phyloP scores from a whole-genome alignment of 2,329 filamentous ascomycete genomes.

The Westerdykella ornata region DNA sequence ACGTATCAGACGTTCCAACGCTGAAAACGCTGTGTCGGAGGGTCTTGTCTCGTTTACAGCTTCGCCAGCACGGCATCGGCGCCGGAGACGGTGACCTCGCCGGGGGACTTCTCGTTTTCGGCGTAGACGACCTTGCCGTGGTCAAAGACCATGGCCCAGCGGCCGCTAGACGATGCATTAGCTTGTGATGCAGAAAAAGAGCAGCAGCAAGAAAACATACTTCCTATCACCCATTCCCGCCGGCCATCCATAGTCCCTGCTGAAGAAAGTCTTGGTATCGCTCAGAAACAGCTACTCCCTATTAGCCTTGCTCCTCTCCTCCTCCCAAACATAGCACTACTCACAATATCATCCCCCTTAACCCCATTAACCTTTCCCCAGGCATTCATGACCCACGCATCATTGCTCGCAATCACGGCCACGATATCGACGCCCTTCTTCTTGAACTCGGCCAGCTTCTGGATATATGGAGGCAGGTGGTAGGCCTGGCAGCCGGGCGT shows the following conservation, averaged over 20 bases:
- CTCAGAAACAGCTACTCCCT: slow-evolving; percentile 61
- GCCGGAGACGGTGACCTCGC: slow-evolving; percentile 44
- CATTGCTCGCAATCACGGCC: slow-evolving; percentile 76
- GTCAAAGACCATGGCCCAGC: slow-evolving; percentile 72
- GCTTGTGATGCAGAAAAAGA: slow-evolving; percentile 1
- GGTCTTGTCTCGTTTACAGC: slow-evolving; percentile 37
- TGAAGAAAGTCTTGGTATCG: slow-evolving; percentile 67
- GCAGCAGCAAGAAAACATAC: slow-evolving; percentile 7
- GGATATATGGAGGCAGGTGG: slow-evolving; percentile 75
- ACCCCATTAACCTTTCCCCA: slow-evolving; percentile 85
- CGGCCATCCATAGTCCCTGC: slow-evolving; percentile 70
- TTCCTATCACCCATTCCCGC: slow-evolving; percentile 62
- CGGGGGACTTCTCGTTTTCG: slow-evolving; percentile 58
- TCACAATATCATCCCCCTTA: slow-evolving; percentile 61
- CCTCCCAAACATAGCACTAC: slow-evolving; percentile 13
- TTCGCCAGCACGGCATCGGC: slow-evolving; percentile 46
- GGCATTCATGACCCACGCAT: slow-evolving; percentile 78
- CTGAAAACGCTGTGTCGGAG: no score
- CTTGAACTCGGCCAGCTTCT: slow-evolving; percentile 63
- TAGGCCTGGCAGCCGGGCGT: slow-evolving; percentile 77
- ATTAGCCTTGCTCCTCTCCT: not conserved
- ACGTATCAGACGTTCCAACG: no score
- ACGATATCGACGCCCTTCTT: slow-evolving; percentile 77
- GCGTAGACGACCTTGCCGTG: slow-evolving; percentile 77
- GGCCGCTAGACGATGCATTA: slow-evolving; percentile 40